Evolutionary conservation across 441 rosid genomes (phyloP), one percentile per base, ranked within the genome.

Genomic region (Euphorbia schlechtendalii): DNA sequence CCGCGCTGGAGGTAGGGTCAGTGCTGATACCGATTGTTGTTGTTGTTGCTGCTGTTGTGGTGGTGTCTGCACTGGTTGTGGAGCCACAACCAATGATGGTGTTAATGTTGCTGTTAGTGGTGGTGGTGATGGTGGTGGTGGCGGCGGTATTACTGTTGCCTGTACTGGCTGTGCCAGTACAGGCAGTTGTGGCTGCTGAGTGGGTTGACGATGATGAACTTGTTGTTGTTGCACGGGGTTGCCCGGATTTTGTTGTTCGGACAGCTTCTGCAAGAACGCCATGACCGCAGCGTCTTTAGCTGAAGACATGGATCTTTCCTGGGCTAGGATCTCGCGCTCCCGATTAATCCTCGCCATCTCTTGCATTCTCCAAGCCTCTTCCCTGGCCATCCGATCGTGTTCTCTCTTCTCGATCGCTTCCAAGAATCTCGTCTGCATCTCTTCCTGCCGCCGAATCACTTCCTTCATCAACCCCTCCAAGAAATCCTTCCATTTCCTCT

Each of bases 341-440:
- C 74, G 65, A 64, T 78, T 77, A 41, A 90, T 73, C 75, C 90
- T 78, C 0, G 88, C 71, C 59, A 80, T 70, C 71, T 90, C 95
- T 71, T 87, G 89, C 70, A 74, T 71, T 64, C 85, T 80, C 96
- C 96, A 92, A 15, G 86, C 73, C 58, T 92, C 96, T 71, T 92
- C 98, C 18, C 82, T 78, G 0, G 63, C 74, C 59, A 82, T 63
- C 70, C 90, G 77, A 27, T 92, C 93, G 5, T 73, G 79, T 51
- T 87, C 96, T 0, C 83, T 73, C 72, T 53, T 83, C 83, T 86
- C 96, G 22, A 87, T 80, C 2, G 83, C 75, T 74, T 92, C 89
- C 74, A 89, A 59, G 73, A 89, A 84, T 52, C 62, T 84, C 54
- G 72, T 83, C 63, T 89, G 98, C 84, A 88, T 69, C 63, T 76